A percentile compares a stretch with the other conserved stretches of the same genome.
These are phyloP conservation scores for Lentinula edodes DNA, from an alignment of 768 basidiomycete species.

Conservation along the genomic window DNA sequence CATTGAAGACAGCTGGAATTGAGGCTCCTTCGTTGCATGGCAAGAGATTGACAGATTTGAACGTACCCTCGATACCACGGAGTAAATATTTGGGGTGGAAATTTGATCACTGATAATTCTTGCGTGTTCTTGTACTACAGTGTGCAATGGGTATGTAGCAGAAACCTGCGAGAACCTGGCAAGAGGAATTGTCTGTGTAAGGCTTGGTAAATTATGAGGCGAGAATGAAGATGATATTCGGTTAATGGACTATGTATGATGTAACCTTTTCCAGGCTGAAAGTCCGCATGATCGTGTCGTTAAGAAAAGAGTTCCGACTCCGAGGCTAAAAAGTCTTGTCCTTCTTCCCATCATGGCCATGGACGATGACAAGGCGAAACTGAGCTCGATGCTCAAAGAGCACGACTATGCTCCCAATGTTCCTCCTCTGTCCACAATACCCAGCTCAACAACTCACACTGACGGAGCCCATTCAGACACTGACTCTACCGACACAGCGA, in stretches of 20 bases:
- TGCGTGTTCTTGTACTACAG: too few relatives aligned
- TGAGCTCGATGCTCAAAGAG: conserved; percentile 11
- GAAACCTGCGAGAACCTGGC: too few relatives aligned
- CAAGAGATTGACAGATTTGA: background rate
- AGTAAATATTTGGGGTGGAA: background rate
- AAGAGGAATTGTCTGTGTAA: too few relatives aligned
- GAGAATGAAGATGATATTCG: background rate
- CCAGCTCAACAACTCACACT: conserved; percentile 11
- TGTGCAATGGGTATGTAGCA: too few relatives aligned
- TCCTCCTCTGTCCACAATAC: conserved; percentile 10
- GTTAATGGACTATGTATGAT: background rate
- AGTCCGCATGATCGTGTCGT: background rate
- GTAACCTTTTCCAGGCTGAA: background rate
- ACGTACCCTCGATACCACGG: background rate
- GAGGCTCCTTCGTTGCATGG: background rate
- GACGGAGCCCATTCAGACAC: conserved; percentile 29
- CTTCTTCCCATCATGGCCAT: background rate
- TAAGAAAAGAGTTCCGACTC: background rate
- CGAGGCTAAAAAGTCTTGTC: background rate
- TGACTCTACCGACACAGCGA: conserved; percentile 43
- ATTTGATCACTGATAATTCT: too few relatives aligned
- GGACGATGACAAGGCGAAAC: background rate
- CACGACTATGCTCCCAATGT: conserved; percentile 18
- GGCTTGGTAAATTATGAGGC: too few relatives aligned
- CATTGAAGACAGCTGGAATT: background rate